Conservation (phyloP, 768 basidiomycete species). For the Panaeolus cyanescens region DNA sequence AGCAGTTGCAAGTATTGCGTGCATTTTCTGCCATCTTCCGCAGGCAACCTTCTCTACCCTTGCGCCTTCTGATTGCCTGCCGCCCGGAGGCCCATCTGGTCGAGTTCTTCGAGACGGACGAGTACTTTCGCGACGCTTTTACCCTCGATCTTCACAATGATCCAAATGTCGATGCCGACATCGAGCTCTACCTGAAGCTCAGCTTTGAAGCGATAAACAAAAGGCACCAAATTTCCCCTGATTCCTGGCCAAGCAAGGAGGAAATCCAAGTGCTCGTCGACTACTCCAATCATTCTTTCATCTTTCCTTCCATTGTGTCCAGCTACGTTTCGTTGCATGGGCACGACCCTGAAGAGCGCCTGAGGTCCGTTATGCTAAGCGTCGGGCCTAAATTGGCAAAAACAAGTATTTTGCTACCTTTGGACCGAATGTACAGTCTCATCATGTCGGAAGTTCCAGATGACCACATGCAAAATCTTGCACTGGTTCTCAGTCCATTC, state of each 20-base stretch:
- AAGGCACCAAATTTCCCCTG: neutral
- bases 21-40: neutral
- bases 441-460: too few species aligned
- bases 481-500: too few species aligned
- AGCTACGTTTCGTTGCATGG: conserved; percentile 8
- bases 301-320: conserved; percentile 21
- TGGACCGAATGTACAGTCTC: too few species aligned
- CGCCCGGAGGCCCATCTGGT: conserved; percentile 11
- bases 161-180: neutral
- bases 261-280: neutral
- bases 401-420: too few species aligned
- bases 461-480: too few species aligned
- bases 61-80: conserved; percentile 8
- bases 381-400: too few species aligned
- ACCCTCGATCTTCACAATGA: neutral
- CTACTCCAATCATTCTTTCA: conserved; percentile 20
- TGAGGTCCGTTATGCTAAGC: too few species aligned
- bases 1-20: conserved; percentile 4
- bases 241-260: neutral
- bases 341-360: neutral
- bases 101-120: neutral
- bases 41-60: neutral
- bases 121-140: neutral
- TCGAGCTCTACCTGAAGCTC: neutral
- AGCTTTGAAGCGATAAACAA: neutral